Evolutionary conservation across 441 rosid genomes (phyloP), one percentile per base, ranked within the genome.

Genomic region (Breynia disticha): DNA sequence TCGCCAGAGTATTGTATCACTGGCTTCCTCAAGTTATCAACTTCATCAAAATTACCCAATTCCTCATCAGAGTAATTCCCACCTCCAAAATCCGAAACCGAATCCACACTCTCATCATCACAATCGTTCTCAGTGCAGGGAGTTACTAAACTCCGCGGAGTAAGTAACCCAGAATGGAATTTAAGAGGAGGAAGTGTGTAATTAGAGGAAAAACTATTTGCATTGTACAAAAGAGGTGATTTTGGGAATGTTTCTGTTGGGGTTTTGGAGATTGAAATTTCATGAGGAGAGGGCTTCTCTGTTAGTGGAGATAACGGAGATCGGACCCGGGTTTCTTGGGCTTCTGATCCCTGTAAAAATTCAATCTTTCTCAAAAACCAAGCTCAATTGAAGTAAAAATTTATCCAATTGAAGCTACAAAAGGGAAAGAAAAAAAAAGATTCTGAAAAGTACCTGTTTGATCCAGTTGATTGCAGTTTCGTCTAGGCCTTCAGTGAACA

Each of bases 401-500:
- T 24, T 0, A 41, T 19, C 7, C 41, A 46, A 60, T 17, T 0
- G 32, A 21, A 57, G 16, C 0, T 19, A n/a, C 38, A 51, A 62
- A 4, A 22, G 48, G 13, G 15, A 1, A 19, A 12, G 35, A 37
- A 14, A n/a, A n/a, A n/a, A n/a, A 48, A n/a, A 38, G 13, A 50
- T 11, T 12, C 11, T 28, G 5, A 9, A 28, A 9, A 19, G 20
- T 45, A 79, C 82, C 79, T 76, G 80, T 67, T 84, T 86, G 77
- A 83, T 72, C 86, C 91, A 88, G 67, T 73, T 78, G 75, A 85
- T 86, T 4, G 72, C 77, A 21, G 71, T 66, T 59, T 84, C 83
- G 55, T 86, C 87, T 52, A 81, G 49, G 46, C 88, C 79, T 37
- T 83, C 80, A 0, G 95, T 81, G 67, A 75, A 72, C 89, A 79